Evolutionary conservation across 1,284 basidiomycete genomes (phyloP).

Genomic region (Fomitiporia mediterranea): DNA sequence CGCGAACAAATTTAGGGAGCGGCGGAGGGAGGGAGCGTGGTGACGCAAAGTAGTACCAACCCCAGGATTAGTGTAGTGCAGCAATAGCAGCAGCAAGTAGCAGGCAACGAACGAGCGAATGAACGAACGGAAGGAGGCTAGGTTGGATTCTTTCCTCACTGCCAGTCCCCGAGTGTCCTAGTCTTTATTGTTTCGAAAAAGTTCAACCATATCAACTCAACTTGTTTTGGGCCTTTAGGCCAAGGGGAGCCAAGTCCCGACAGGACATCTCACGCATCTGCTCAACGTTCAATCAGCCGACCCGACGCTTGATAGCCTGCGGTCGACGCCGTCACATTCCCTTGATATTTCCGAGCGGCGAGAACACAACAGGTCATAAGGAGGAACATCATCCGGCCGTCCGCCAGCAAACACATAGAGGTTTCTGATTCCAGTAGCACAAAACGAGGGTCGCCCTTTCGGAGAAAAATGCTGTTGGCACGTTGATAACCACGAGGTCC

Average conservation of each 20-base stretch:
- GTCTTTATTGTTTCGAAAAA: conserved; percentile 2
- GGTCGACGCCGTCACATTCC: neutral
- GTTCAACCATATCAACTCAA: no score
- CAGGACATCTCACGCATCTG: neutral
- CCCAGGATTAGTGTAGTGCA: no score
- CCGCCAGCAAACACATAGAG: no score
- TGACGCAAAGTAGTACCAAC: no score
- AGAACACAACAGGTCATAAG: neutral
- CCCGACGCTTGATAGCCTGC: neutral
- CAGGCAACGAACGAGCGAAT: neutral
- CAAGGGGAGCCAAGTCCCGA: neutral
- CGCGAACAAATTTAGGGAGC: neutral
- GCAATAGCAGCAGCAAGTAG: neutral
- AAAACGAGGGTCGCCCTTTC: neutral
- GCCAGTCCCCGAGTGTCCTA: neutral
- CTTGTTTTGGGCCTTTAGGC: no score
- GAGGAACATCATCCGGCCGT: conserved; percentile 9
- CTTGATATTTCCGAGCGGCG: neutral
- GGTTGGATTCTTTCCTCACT: neutral
- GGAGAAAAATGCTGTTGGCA: conserved; percentile 12
- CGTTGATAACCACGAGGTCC: conserved; percentile 15
- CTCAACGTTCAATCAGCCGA: neutral
- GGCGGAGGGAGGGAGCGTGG: no score
- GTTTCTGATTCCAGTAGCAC: neutral
- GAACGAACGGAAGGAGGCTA: neutral